These are phyloP conservation scores for Ogataea chonburiensis DNA, from an alignment of 805 yeast genomes.

Conservation along the genomic window DNA sequence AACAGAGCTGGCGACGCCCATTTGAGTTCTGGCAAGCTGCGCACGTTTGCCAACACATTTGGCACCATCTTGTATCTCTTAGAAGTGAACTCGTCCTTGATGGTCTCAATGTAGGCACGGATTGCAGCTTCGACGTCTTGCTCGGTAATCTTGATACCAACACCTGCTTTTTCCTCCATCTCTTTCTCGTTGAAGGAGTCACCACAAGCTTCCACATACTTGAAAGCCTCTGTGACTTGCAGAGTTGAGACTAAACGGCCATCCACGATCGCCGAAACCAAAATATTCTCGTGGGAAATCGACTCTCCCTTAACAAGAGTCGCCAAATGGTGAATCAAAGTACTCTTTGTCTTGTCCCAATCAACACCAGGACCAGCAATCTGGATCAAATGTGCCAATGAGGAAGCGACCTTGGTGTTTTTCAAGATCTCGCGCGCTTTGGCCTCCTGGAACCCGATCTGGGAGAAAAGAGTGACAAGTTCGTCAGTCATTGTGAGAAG, in stretches of 20 bases:
- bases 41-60: slow-evolving; percentile 70
- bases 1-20: slow-evolving; percentile 91
- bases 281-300: slow-evolving; percentile 45
- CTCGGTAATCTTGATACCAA: slow-evolving; percentile 70
- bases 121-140: slow-evolving; percentile 64
- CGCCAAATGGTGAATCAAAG: slow-evolving; percentile 77
- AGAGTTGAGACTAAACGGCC: slow-evolving; percentile 63
- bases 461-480: slow-evolving; percentile 36
- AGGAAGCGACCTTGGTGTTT: slow-evolving; percentile 77
- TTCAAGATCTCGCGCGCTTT: slow-evolving; percentile 79
- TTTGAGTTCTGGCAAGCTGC: slow-evolving; percentile 69
- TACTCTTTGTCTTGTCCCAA: slow-evolving; percentile 58
- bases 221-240: slow-evolving; percentile 79
- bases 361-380: slow-evolving; percentile 39
- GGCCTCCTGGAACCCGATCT: slow-evolving; percentile 66
- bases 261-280: slow-evolving; percentile 61
- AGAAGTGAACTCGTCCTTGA: slow-evolving; percentile 58
- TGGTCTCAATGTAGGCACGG: slow-evolving; percentile 53
- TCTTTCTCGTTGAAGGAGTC: slow-evolving; percentile 45
- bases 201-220: slow-evolving; percentile 60
- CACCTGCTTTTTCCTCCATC: slow-evolving; percentile 71
- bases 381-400: slow-evolving; percentile 59
- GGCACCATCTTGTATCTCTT: slow-evolving; percentile 83
- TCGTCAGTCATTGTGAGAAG: slow-evolving; percentile 20
- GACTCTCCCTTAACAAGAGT: slow-evolving; percentile 62